Conservation (phyloP, 257 asterid genomes). For the Plantago ovata region DNA sequence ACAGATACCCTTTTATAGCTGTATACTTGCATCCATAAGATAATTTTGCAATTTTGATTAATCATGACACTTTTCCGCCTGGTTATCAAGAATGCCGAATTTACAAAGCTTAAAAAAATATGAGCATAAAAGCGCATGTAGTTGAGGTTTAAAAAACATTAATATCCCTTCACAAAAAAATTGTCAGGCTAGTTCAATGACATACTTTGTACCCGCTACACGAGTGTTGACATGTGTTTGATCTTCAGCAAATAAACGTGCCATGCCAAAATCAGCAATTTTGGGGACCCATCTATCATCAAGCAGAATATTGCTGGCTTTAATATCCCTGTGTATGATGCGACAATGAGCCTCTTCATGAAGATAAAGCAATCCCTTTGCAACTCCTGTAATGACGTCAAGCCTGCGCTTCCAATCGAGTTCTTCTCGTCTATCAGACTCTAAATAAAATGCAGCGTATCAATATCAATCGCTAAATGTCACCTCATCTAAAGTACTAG, state of each 20-base stretch:
- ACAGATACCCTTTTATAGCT: too few species aligned
- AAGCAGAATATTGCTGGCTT: conserved; percentile 83
- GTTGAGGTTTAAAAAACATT: too few species aligned
- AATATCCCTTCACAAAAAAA: too few species aligned
- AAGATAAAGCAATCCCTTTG: conserved; percentile 84
- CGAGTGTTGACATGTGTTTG: conserved; percentile 81
- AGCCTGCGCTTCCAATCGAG: conserved; percentile 78
- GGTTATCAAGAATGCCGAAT: too few species aligned
- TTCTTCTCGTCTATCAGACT: conserved; percentile 40
- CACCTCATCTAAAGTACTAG: conserved; percentile 5
- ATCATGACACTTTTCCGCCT: too few species aligned
- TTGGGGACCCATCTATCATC: conserved; percentile 88
- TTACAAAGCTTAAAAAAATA: too few species aligned
- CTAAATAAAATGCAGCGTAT: conserved; percentile 34
- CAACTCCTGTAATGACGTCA: conserved; percentile 66
- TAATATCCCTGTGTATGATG: conserved; percentile 92
- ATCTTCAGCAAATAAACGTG: conserved; percentile 76
- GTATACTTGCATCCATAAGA: too few species aligned
- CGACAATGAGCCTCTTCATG: conserved; percentile 77
- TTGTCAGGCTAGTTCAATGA: not conserved
- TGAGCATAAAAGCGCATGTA: too few species aligned
- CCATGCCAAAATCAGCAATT: conserved; percentile 96
- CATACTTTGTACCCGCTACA: conserved; percentile 94
- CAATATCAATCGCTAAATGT: conserved; percentile 13
- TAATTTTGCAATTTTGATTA: too few species aligned